Percentiles rank a stretch among this genome's conserved stretches.
Conservation (phyloP, 2,329 filamentous ascomycete genomes). For the Aaosphaeria pasadenensis region DNA sequence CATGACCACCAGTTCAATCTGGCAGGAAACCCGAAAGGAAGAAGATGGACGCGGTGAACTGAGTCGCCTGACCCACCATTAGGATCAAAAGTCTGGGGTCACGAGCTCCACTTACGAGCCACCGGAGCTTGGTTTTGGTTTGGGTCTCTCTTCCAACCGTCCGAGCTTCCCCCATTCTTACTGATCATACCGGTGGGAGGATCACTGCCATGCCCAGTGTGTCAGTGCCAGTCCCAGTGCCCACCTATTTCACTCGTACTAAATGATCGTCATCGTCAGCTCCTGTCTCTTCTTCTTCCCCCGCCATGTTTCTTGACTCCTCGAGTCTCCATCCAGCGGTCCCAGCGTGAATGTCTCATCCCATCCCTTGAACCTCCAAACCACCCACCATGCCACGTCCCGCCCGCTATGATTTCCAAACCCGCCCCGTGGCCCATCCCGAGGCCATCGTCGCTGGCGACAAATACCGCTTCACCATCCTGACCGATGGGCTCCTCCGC, state of each 20-base stretch:
- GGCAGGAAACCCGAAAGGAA: too few relatives aligned
- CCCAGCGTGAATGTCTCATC: not conserved
- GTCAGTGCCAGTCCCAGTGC: constrained; percentile 3
- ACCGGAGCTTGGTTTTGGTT: too few relatives aligned
- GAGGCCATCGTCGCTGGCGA: constrained; percentile 46
- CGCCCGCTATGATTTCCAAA: constrained; percentile 44
- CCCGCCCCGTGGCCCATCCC: constrained; percentile 43
- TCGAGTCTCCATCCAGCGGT: constrained; percentile 7
- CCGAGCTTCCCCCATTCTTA: too few relatives aligned
- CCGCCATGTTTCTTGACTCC: constrained; percentile 12
- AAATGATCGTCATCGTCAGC: constrained; percentile 1
- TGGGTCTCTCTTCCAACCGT: too few relatives aligned
- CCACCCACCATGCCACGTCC: constrained; percentile 24
- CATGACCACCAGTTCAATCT: too few relatives aligned
- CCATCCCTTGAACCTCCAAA: not conserved
- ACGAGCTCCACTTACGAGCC: constrained; percentile 2
- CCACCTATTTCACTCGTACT: constrained; percentile 2
- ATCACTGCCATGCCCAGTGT: too few relatives aligned
- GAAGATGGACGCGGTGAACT: too few relatives aligned
- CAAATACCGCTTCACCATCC: constrained; percentile 59
- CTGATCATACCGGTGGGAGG: too few relatives aligned
- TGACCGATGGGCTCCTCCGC: constrained; percentile 56
- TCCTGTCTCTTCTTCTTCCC: not conserved
- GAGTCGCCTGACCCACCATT: too few relatives aligned
- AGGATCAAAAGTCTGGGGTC: constrained; percentile 1